Conservation (phyloP, 768 basidiomycete species). For the Pleurotus tuoliensis region DNA sequence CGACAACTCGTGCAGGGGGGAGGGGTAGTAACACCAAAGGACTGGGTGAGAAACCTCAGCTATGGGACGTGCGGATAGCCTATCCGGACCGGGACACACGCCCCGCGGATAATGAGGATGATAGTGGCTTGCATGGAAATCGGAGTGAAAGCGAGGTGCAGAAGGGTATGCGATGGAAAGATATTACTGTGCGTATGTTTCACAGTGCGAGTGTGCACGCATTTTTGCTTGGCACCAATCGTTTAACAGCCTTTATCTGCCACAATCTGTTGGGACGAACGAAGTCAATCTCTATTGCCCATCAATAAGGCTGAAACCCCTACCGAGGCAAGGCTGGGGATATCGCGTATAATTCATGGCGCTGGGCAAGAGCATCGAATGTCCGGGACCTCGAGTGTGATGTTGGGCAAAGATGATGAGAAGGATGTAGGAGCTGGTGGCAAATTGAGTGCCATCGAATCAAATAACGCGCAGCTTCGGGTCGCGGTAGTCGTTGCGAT, state of each 20-base stretch:
- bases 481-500: constrained; percentile 39
- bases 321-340: neutral
- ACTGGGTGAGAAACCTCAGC: constrained; percentile 30
- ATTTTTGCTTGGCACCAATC: neutral
- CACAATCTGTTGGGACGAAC: constrained; percentile 2
- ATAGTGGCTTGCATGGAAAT: constrained; percentile 9
- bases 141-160: constrained; percentile 4
- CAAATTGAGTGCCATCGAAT: neutral
- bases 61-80: constrained; percentile 42
- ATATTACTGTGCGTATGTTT: constrained; percentile 34
- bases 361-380: neutral
- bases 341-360: neutral
- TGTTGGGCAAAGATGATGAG: neutral
- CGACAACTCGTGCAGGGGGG: neutral
- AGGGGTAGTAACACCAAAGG: neutral
- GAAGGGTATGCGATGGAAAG: constrained; percentile 29
- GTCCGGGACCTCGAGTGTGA: neutral
- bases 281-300: constrained; percentile 1
- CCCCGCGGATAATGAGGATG: constrained; percentile 8
- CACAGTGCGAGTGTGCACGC: neutral
- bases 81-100: neutral
- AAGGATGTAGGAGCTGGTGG: neutral
- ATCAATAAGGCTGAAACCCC: neutral
- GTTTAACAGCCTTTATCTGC: constrained; percentile 1
- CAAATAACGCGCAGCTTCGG: constrained; percentile 17